phyloP scores from a whole-genome alignment of 2,329 filamentous ascomycete species.

The Diplodia sapinea region DNA sequence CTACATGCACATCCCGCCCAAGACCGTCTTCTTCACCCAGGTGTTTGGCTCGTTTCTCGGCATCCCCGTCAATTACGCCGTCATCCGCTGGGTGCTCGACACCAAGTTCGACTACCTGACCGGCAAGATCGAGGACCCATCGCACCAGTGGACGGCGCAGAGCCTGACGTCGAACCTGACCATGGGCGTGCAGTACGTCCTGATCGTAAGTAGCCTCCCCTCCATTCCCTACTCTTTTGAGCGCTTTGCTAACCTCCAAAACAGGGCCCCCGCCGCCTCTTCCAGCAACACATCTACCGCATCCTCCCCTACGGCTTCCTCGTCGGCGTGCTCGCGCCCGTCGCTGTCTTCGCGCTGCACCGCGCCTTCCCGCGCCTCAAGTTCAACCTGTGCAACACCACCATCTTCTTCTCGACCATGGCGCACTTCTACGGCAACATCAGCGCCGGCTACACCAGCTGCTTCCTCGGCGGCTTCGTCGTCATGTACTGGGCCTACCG shows the following conservation, averaged over 20 bases:
- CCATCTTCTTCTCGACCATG: constrained; percentile 65
- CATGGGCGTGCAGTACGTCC: constrained; percentile 64
- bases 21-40: constrained; percentile 66
- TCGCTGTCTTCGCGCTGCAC: constrained; percentile 59
- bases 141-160: constrained; percentile 68
- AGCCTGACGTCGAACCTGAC: constrained; percentile 58
- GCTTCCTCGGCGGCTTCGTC: constrained; percentile 64
- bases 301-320: constrained; percentile 62
- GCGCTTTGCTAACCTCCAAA: background rate
- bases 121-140: constrained; percentile 58
- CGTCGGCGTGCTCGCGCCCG: constrained; percentile 55
- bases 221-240: background rate
- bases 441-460: constrained; percentile 63
- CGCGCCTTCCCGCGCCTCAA: constrained; percentile 60
- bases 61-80: constrained; percentile 66
- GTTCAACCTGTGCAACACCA: constrained; percentile 65
- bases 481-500: constrained; percentile 66
- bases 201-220: constrained; percentile 49
- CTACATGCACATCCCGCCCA: constrained; percentile 67
- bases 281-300: constrained; percentile 55
- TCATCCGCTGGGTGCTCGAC: constrained; percentile 65
- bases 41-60: constrained; percentile 65
- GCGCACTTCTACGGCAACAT: constrained; percentile 66
- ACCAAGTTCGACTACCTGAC: constrained; percentile 63
- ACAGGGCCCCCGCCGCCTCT: constrained; percentile 54